phyloP scores from a whole-genome alignment of 805 yeast genomes.

The Schizosaccharomyces cryophilus region DNA sequence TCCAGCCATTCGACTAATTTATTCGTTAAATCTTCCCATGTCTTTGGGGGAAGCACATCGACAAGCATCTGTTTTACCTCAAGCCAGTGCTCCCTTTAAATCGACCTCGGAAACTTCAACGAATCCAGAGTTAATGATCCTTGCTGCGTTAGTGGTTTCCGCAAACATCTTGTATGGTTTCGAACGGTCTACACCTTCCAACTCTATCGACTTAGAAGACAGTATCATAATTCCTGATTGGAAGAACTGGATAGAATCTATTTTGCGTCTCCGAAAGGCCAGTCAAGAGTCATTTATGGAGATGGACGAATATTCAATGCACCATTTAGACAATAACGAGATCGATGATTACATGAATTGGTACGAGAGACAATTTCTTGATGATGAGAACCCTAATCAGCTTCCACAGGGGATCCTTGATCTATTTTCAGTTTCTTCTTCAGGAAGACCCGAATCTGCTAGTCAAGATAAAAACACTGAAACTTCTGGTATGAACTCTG shows the following conservation, averaged over 20 bases:
- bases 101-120: no score
- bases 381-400: background rate
- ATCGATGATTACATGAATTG: background rate
- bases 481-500: background rate
- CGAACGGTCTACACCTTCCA: no score
- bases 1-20: background rate
- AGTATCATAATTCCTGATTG: no score
- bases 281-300: background rate
- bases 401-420: background rate
- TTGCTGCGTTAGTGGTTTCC: no score
- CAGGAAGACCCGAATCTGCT: background rate
- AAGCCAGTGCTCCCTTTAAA: no score
- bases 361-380: background rate
- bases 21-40: background rate
- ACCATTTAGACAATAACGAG: background rate
- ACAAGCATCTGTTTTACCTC: no score
- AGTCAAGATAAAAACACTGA: background rate
- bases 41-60: no score
- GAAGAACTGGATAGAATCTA: no score
- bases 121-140: no score
- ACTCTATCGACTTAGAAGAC: no score
- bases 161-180: no score
- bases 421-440: background rate
- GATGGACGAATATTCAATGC: background rate
- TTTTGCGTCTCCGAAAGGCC: no score